Conservation (phyloP, 352 stramenopile species). For the Globisporangium rhizosaccharum region DNA sequence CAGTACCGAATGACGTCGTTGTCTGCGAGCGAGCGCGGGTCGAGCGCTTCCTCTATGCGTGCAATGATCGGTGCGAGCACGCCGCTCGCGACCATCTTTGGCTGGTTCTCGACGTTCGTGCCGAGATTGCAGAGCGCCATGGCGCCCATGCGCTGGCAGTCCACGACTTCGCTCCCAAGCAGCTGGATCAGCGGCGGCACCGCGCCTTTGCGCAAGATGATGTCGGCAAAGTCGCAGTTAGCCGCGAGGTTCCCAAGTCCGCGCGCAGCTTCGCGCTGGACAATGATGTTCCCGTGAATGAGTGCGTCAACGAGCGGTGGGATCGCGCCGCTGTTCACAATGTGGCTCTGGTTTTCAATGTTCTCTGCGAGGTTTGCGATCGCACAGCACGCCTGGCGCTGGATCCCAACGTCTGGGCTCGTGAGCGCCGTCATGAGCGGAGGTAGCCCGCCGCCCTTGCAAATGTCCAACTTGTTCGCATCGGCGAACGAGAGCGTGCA, state of each 20-base stretch:
- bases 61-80: constrained; percentile 88
- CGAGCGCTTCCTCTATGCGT: constrained; percentile 86
- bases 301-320: constrained; percentile 83
- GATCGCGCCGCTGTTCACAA: constrained; percentile 88
- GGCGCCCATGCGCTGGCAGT: constrained; percentile 93
- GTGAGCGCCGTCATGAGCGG: constrained; percentile 80
- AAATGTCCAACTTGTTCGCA: constrained; percentile 94
- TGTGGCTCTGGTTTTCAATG: constrained; percentile 91
- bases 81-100: constrained; percentile 83
- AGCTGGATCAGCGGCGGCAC: constrained; percentile 84
- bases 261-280: constrained; percentile 91
- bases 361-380: constrained; percentile 94
- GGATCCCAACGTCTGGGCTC: constrained; percentile 68
- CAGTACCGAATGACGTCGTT: constrained; percentile 95
- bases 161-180: constrained; percentile 84
- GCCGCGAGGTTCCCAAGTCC: constrained; percentile 92
- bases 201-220: constrained; percentile 87
- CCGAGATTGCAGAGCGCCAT: constrained; percentile 95
- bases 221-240: constrained; percentile 93
- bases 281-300: constrained; percentile 58
- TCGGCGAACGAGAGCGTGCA: constrained; percentile 91
- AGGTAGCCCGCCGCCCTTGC: constrained; percentile 88
- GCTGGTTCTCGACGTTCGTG: constrained; percentile 93
- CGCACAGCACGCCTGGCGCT: constrained; percentile 91
- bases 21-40: constrained; percentile 90